A percentile compares a stretch with the other conserved stretches of the same genome.
Conservation (phyloP, 2,329 filamentous ascomycete species). For the Penicillium janthinellum region DNA sequence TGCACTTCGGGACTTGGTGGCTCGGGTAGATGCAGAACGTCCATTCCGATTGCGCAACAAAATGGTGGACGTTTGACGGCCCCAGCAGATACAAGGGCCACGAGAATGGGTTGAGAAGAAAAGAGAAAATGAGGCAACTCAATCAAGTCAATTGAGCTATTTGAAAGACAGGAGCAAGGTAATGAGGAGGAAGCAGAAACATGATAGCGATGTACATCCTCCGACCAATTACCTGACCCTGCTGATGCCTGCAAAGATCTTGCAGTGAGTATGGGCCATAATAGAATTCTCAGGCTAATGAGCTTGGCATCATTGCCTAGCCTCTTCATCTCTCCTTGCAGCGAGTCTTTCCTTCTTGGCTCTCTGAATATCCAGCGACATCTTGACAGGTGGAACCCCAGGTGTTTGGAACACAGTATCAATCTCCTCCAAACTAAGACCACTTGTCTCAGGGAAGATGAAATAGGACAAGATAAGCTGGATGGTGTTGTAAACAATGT, state of each 20-base stretch:
- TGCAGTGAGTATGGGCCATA: background rate
- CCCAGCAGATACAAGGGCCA: background rate
- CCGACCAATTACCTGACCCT: background rate
- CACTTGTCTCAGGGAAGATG: slow-evolving; percentile 56
- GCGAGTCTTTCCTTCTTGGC: slow-evolving; percentile 39
- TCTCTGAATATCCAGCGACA: slow-evolving; percentile 45
- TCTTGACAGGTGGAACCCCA: slow-evolving; percentile 47
- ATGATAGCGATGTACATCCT: background rate
- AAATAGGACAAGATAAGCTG: slow-evolving; percentile 53
- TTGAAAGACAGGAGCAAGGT: background rate
- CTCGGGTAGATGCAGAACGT: slow-evolving; percentile 9
- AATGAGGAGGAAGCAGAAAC: background rate
- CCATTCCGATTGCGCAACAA: background rate
- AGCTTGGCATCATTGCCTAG: background rate
- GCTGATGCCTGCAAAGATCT: background rate
- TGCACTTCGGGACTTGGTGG: background rate
- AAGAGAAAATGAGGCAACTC: background rate
- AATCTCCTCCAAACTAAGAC: slow-evolving; percentile 58
- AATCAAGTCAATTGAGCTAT: background rate
- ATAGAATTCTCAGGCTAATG: background rate
- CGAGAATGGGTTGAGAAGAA: background rate
- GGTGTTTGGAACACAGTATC: slow-evolving; percentile 59
- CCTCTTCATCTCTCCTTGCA: slow-evolving; percentile 25
- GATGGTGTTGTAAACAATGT: slow-evolving; percentile 53
- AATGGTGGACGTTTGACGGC: background rate